Percentiles rank a stretch among this genome's conserved stretches.
phyloP scores from a whole-genome alignment of 202 grass and related monocot genomes.

The Thinopyrum obtusiflorum region DNA sequence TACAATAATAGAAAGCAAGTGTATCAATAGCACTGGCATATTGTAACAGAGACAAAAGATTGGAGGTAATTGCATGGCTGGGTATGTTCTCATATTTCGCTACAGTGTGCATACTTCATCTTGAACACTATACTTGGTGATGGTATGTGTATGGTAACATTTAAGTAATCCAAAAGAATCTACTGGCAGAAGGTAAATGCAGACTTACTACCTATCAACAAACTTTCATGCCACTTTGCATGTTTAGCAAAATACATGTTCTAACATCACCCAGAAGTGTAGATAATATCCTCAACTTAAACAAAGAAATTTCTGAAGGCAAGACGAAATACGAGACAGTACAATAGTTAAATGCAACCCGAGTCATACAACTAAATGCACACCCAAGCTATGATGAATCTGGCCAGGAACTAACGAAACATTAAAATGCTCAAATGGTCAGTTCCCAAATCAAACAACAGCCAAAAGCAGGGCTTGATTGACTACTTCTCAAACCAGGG shows the following conservation, averaged over 20 bases:
- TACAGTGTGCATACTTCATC: background rate
- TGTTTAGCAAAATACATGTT: background rate
- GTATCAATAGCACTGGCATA: background rate
- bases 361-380: background rate
- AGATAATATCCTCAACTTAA: background rate
- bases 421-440: conserved; percentile 61
- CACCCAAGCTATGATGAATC: conserved; percentile 70
- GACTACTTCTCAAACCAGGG: too few relatives aligned
- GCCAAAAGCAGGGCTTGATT: too few relatives aligned
- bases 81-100: background rate
- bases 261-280: background rate
- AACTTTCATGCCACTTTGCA: background rate
- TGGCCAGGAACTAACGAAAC: background rate
- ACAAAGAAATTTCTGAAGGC: background rate
- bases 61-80: background rate
- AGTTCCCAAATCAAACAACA: too few relatives aligned
- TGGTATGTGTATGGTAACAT: background rate
- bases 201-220: background rate
- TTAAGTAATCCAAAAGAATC: background rate
- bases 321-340: background rate
- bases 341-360: conserved; percentile 4
- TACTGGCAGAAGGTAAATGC: background rate
- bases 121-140: background rate
- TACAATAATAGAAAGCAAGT: background rate
- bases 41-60: background rate